Conservation (phyloP, 2,329 filamentous ascomycete species). For the Orbilia blumenaviensis region DNA sequence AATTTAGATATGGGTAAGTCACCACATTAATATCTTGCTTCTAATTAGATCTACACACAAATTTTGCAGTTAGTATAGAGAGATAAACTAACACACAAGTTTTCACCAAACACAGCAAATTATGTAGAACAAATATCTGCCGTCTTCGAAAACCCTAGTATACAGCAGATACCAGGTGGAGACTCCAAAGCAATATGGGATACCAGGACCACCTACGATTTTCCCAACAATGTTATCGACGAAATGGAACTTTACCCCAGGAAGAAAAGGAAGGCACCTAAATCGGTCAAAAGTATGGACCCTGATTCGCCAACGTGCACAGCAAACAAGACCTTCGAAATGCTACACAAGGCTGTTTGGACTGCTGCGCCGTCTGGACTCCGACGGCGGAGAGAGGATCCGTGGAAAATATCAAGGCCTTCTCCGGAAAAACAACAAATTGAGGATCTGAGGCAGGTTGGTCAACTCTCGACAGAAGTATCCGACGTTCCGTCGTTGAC, state of each 20-base stretch:
- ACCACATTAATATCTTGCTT: neutral
- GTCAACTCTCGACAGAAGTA: conserved; percentile 31
- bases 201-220: conserved; percentile 50
- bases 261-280: conserved; percentile 43
- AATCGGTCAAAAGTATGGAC: conserved; percentile 42
- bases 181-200: conserved; percentile 49
- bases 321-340: conserved; percentile 37
- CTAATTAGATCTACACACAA: neutral
- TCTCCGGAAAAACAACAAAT: conserved; percentile 16
- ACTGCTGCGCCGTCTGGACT: conserved; percentile 37
- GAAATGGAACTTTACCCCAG: conserved; percentile 43
- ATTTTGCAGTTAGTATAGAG: too few species aligned
- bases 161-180: conserved; percentile 45
- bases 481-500: conserved; percentile 42
- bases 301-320: conserved; percentile 30
- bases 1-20: conserved; percentile 46
- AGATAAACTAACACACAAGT: too few species aligned
- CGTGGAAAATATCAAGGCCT: conserved; percentile 18
- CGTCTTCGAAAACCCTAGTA: conserved; percentile 48
- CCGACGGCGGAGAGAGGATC: neutral
- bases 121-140: conserved; percentile 51
- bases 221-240: conserved; percentile 50
- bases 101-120: conserved; percentile 16
- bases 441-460: conserved; percentile 41
- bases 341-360: conserved; percentile 49